Evolutionary conservation across 345 rosid species (phyloP), one percentile per base, ranked within the genome.

Genomic region (Streptanthus diversifolius): DNA sequence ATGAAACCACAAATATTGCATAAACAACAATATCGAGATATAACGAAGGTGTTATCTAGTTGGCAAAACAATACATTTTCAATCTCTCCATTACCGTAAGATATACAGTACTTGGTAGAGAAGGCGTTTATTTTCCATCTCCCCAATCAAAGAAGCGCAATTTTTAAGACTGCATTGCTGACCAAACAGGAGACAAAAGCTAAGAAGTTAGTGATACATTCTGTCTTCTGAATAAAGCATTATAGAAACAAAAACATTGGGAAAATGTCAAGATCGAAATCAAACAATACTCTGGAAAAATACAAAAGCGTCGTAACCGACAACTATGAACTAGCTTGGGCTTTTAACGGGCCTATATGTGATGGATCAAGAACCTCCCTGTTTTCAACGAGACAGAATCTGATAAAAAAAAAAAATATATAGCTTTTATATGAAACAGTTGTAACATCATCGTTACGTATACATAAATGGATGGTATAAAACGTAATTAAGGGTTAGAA

Each of bases 291-390:
- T 48, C 7, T 49, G n/a, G 15, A 49, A 51, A 12, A 12, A 24
- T 22, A 52, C 30, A 52, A 30, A 25, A 25, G 12, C 21, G 33
- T 52, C 33, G 44, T 44, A 14, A 21, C 5, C 1, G 41, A 2
- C 8, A 17, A 53, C 18, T 3, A 22, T 5, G 3, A 0, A 33
- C 11, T 51, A 22, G 9, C 4, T 51, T 57, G 74, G 74, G 74
- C 74, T 24, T 57, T 58, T 58, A 70, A 58, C 12, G 10, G 66
- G 66, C 74, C 35, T 55, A 9, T 54, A 11, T 36, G 5, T 6
- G 18, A 19, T 37, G 14, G 30, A 54, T 18, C 9, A 67, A 14
- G 30, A 8, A 33, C 27, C 52, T 44, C 66, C 13, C 24, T 43
- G 13, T 40, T 40, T 52, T 21, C 30, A 22, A 33, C 15, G 1